Evolutionary conservation across 345 rosid genomes (phyloP).

Genomic region (Eucalyptus coolabah): DNA sequence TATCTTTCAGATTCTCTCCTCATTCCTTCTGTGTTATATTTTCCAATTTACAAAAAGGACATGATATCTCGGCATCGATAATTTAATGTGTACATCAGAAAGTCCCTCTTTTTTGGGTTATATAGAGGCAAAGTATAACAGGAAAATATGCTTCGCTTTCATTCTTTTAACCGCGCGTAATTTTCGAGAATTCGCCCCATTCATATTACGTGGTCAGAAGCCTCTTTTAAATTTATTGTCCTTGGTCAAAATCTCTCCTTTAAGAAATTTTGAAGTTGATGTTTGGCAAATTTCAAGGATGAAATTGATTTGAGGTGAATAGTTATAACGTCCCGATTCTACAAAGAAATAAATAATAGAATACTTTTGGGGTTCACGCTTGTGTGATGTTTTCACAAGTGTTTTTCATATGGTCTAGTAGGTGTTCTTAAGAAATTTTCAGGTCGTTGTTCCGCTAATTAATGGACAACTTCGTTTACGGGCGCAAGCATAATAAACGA

Average conservation of each 20-base stretch:
- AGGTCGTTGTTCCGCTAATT: neutral
- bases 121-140: neutral
- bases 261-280: neutral
- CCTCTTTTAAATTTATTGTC: neutral
- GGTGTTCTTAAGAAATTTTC: neutral
- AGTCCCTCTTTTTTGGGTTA: neutral
- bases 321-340: neutral
- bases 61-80: no score
- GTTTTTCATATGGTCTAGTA: neutral
- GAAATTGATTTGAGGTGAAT: neutral
- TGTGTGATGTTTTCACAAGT: neutral
- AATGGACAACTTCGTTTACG: neutral
- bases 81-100: neutral
- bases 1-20: neutral
- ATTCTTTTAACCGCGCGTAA: accelerated
- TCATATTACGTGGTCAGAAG: neutral
- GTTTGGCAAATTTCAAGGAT: neutral
- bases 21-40: neutral
- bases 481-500: neutral
- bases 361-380: neutral
- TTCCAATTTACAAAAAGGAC: neutral
- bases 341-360: neutral
- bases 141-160: neutral
- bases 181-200: neutral
- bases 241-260: neutral